A percentile compares a stretch with the other conserved stretches of the same genome.
Evolutionary conservation across 2,329 filamentous ascomycete genomes (phyloP).

Genomic region (Microascus cirrosus): DNA sequence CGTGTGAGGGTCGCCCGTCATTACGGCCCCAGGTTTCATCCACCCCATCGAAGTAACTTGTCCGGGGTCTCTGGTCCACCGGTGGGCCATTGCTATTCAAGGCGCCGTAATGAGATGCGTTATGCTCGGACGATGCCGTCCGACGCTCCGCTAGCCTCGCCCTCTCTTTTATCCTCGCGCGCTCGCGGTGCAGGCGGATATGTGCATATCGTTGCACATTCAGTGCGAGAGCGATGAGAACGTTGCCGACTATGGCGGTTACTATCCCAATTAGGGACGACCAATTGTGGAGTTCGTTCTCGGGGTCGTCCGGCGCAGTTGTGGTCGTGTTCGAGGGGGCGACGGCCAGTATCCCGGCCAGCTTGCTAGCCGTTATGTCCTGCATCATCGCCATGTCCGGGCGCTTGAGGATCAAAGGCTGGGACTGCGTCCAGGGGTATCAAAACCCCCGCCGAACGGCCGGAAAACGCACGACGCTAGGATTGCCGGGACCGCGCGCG

Average conservation of each 20-base stretch:
- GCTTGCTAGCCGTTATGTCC: not conserved
- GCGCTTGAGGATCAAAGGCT: not conserved
- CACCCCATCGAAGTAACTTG: not conserved
- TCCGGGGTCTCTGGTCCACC: not conserved
- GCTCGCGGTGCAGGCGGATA: conserved; percentile 66
- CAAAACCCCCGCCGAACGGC: not conserved
- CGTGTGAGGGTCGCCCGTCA: conserved; percentile 1
- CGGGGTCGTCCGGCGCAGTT: conserved; percentile 18
- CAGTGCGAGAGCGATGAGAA: conserved; percentile 87
- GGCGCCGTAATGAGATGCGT: not conserved
- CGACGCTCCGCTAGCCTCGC: conserved; percentile 42
- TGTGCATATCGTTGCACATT: conserved; percentile 97
- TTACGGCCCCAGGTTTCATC: not conserved
- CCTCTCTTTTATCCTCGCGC: conserved; percentile 42
- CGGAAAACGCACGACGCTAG: not conserved
- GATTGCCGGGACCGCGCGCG: not conserved
- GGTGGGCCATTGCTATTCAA: conserved; percentile 5
- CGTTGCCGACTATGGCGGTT: conserved; percentile 84
- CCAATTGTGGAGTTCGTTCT: conserved; percentile 56
- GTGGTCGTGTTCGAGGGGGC: conserved; percentile 1
- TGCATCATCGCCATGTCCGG: not conserved
- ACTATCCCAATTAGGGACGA: conserved; percentile 91
- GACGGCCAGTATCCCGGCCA: not conserved
- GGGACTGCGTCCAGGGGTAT: not conserved
- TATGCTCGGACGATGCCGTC: conserved; percentile 7